Conservation (phyloP, 495 filamentous ascomycete species). For the Penicillium salamii region DNA sequence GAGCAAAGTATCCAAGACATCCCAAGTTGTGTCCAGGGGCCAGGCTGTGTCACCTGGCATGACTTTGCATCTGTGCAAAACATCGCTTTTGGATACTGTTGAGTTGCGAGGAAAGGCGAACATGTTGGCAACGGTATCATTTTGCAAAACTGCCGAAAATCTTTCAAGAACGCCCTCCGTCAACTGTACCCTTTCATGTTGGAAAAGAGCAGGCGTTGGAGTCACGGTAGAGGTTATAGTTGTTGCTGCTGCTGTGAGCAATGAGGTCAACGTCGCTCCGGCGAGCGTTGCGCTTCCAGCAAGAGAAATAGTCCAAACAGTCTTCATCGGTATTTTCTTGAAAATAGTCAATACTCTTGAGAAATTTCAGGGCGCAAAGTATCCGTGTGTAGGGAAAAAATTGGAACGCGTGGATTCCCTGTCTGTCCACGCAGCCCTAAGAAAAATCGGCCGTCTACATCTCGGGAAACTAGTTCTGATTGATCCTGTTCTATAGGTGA, state of each 20-base stretch:
- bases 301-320: not conserved
- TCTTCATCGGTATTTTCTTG: too few relatives aligned
- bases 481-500: not conserved
- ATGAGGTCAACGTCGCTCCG: conserved; percentile 1
- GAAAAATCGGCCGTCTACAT: not conserved
- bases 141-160: conserved; percentile 22
- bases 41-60: conserved; percentile 41
- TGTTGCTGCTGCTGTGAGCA: conserved; percentile 1
- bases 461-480: not conserved
- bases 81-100: conserved; percentile 1
- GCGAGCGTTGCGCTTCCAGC: conserved; percentile 2
- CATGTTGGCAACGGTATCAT: conserved; percentile 9
- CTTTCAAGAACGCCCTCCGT: conserved; percentile 34
- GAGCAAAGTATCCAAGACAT: conserved; percentile 38
- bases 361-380: too few relatives aligned
- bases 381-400: too few relatives aligned
- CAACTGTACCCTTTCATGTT: conserved; percentile 35
- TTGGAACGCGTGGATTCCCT: too few relatives aligned
- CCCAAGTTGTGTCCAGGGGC: conserved; percentile 34
- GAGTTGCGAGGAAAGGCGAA: conserved; percentile 13
- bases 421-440: not conserved
- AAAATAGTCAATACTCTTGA: too few relatives aligned
- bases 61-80: conserved; percentile 31
- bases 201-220: conserved; percentile 18
- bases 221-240: conserved; percentile 2